phyloP scores from a whole-genome alignment of 768 basidiomycete genomes.

The Suillus occidentalis region DNA sequence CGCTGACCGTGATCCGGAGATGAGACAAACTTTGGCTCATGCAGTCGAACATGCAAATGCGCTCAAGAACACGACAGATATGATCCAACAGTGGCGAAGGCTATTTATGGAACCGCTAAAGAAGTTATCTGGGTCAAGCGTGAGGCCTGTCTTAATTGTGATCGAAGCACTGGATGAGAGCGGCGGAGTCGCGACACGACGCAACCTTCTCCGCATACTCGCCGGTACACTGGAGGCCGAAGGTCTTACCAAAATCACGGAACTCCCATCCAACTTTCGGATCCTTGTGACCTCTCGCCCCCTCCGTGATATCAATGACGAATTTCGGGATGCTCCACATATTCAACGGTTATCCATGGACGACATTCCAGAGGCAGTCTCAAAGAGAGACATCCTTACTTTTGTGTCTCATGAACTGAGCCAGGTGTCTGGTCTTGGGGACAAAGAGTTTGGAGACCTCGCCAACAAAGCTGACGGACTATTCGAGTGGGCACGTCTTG shows the following conservation, averaged over 20 bases:
- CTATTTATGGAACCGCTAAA: slow-evolving; percentile 17
- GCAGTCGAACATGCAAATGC: not conserved
- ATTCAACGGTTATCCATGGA: not conserved
- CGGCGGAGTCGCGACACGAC: slow-evolving; percentile 10
- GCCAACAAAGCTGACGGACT: slow-evolving; percentile 1
- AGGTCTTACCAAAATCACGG: not conserved
- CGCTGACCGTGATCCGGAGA: slow-evolving; percentile 15
- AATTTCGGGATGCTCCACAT: not conserved
- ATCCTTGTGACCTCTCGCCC: slow-evolving; percentile 14
- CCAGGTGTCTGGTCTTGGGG: not conserved
- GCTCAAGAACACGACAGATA: not conserved
- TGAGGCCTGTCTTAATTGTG: slow-evolving; percentile 23
- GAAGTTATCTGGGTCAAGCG: slow-evolving; percentile 2
- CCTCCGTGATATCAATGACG: not conserved
- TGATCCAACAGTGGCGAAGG: slow-evolving; percentile 14
- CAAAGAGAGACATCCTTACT: not conserved
- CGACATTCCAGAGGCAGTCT: not conserved
- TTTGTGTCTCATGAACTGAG: not conserved
- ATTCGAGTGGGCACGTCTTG: slow-evolving; percentile 13
- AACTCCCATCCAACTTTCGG: slow-evolving; percentile 11
- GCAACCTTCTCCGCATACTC: slow-evolving; percentile 22
- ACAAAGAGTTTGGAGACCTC: not conserved
- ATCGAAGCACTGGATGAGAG: slow-evolving; percentile 27
- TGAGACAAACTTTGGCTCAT: not conserved
- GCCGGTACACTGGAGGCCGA: not conserved